Percentiles rank a stretch among this genome's conserved stretches.
phyloP scores from a whole-genome alignment of 805 yeast genomes.

The Pichia gijzeniarum region DNA sequence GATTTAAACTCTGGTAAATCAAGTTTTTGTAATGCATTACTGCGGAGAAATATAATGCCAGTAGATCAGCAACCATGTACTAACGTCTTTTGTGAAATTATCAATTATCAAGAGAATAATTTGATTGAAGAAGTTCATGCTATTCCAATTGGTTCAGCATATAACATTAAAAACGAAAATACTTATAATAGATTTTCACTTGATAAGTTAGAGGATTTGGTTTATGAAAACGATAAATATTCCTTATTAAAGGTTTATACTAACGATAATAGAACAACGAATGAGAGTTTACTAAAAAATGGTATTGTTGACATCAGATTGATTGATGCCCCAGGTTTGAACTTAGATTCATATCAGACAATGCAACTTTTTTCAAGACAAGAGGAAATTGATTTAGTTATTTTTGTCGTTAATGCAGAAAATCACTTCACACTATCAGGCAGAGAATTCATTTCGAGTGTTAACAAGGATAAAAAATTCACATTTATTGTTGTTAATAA shows the following conservation, averaged over 20 bases:
- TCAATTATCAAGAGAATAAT: conserved; percentile 71
- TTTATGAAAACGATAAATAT: conserved; percentile 65
- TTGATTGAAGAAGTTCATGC: conserved; percentile 92
- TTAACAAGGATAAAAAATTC: conserved; percentile 85
- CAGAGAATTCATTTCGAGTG: conserved; percentile 83
- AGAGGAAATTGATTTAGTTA: conserved; percentile 93
- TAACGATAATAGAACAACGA: conserved; percentile 61
- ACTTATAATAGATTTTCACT: conserved; percentile 56
- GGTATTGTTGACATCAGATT: conserved; percentile 89
- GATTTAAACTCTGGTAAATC: conserved; percentile 96
- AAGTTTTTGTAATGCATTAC: conserved; percentile 85
- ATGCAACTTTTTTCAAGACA: conserved; percentile 93
- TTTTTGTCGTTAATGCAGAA: conserved; percentile 93
- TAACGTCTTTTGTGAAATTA: conserved; percentile 89
- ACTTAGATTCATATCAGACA: conserved; percentile 88
- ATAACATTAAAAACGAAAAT: conserved; percentile 50
- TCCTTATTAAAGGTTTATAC: conserved; percentile 74
- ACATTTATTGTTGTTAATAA: conserved; percentile 92
- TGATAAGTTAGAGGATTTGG: conserved; percentile 58
- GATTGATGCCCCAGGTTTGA: conserved; percentile 96
- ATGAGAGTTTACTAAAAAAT: conserved; percentile 69
- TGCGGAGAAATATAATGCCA: conserved; percentile 73
- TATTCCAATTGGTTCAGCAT: conserved; percentile 49
- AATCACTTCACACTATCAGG: conserved; percentile 94
- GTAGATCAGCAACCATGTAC: conserved; percentile 99